Base-by-base conservation (phyloP, 2,329 filamentous ascomycete species). In the Scytalidium lignicola region DNA sequence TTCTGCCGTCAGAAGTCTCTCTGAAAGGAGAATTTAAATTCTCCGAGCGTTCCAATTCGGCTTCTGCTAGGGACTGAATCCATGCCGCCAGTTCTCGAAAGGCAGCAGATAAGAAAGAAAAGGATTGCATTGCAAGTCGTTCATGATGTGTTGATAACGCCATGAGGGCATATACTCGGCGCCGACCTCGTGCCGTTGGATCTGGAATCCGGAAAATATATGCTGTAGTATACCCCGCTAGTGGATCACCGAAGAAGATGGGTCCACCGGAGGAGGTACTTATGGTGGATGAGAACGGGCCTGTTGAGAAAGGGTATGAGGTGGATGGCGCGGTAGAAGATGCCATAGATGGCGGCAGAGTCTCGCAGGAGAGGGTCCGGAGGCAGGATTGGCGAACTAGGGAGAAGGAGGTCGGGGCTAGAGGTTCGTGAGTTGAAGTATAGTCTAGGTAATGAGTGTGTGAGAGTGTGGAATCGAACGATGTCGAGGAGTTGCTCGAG, bases 171-270 rank as follows among this genome's bases (percentile, higher is more conserved):
- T 86, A 86, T 12, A 85, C 79, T n/a, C 83, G 76, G 65, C 83
- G 82, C 56, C 84, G 79, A 3, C 83, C 83, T 12, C 83, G 79
- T 13, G 83, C 83, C 54, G 84, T 82, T 29, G 84, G 72, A 60
- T 86, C 83, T 6, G 82, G 79, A 40, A 86, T 83, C 21, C 83
- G 82, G 60, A 86, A 86, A 55, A 86, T 83, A 64, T 84, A 86
- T 13, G 82, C 83, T 0, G 82, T 86, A 0, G 83, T 86, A 65
- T 85, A 86, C 23, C 83, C 83, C 1, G 82, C 77, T 0, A 77
- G 63, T 1, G 80, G 74, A 58, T 86, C 83, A 23, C 83, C 83
- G 51, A 86, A 86, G 63, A 86, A 85, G 47, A 86, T 83, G 23
- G 83, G 81, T 0, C 82, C 82, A 2, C 82, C 82, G 2, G 80